Conservation (phyloP, 352 stramenopile genomes). For the Globisporangium barbulae region DNA sequence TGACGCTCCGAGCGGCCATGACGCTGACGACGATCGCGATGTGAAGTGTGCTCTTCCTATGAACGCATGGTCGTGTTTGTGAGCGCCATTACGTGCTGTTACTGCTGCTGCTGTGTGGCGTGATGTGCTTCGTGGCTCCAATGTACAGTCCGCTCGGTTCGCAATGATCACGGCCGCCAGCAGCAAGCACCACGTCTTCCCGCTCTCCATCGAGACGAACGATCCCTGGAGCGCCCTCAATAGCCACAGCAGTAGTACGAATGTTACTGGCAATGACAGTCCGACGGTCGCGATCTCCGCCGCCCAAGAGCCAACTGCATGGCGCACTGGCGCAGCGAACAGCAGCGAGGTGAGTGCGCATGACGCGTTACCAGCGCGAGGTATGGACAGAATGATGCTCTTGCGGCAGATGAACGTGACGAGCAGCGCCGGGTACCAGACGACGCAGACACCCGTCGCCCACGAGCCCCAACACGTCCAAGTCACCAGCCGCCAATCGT, state of each 20-base stretch:
- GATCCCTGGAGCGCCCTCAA: slow-evolving; percentile 3
- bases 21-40: too few relatives aligned
- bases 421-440: slow-evolving; percentile 11
- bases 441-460: neutral
- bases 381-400: slow-evolving; percentile 46
- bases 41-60: too few relatives aligned
- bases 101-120: too few relatives aligned
- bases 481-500: neutral
- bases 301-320: slow-evolving; percentile 50
- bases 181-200: slow-evolving; percentile 33
- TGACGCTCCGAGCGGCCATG: too few relatives aligned
- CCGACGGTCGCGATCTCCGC: slow-evolving; percentile 11
- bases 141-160: neutral
- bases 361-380: slow-evolving; percentile 1
- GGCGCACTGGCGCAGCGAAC: neutral
- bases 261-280: neutral
- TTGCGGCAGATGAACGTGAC: slow-evolving; percentile 54
- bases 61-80: too few relatives aligned
- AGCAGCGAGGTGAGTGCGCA: neutral
- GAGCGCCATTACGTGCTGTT: too few relatives aligned
- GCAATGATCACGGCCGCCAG: neutral
- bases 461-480: neutral
- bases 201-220: slow-evolving; percentile 34
- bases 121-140: neutral
- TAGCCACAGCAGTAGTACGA: neutral